Conservation (phyloP, 1,139 yeast species). For the Taphrina sp. region DNA sequence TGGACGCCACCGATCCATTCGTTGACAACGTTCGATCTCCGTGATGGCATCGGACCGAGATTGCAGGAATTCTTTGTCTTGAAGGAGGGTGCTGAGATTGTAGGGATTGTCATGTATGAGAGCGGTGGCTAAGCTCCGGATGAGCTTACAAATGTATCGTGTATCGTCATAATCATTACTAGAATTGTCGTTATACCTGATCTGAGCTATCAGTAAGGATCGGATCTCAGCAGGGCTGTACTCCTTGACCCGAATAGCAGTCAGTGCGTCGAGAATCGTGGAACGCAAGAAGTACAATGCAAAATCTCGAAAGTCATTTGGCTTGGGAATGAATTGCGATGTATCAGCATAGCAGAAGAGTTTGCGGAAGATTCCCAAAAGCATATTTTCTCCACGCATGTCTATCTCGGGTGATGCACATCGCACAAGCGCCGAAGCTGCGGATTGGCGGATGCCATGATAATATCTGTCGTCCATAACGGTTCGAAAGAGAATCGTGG, state of each 20-base stretch:
- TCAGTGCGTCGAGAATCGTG: constrained; percentile 62
- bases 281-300: constrained; percentile 67
- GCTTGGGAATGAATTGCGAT: constrained; percentile 56
- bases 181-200: constrained; percentile 82
- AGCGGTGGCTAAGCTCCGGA: constrained; percentile 51
- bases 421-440: constrained; percentile 72
- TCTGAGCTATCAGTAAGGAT: constrained; percentile 63
- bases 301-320: constrained; percentile 74
- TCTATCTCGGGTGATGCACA: constrained; percentile 62
- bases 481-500: constrained; percentile 76
- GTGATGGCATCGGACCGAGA: constrained; percentile 52
- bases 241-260: constrained; percentile 56
- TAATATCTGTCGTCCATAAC: constrained; percentile 80
- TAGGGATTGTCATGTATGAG: constrained; percentile 30
- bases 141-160: constrained; percentile 60
- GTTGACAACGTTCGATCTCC: constrained; percentile 69
- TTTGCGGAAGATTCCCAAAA: constrained; percentile 65
- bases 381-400: constrained; percentile 70
- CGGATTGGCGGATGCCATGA: constrained; percentile 84
- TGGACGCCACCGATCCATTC: constrained; percentile 86
- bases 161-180: constrained; percentile 76
- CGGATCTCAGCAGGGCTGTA: constrained; percentile 68
- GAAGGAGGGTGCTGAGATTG: constrained; percentile 40
- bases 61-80: constrained; percentile 39
- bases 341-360: constrained; percentile 71